Evolutionary conservation across 2,329 filamentous ascomycete genomes (phyloP), one percentile per base, ranked within the genome.

Genomic region (Atkinsonella texensis): DNA sequence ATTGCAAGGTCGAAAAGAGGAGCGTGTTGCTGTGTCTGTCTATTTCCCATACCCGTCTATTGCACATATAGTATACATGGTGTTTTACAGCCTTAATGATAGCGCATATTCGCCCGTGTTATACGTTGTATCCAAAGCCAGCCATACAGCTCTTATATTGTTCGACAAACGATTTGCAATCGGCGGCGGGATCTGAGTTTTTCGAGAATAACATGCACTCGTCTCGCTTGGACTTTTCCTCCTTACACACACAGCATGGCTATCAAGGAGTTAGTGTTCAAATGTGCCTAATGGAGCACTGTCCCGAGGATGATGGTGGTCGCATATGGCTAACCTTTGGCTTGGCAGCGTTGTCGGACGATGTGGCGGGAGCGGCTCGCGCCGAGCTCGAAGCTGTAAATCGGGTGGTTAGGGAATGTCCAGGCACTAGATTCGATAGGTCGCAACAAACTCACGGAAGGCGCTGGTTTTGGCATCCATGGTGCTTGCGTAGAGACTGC

Each of bases 121-220:
- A 81, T 49, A 81, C 70, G 68, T 88, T 85, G 75, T 95, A 98
- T 15, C 93, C 93, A 63, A 86, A 97, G 11, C 89, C 86, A 53
- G 83, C 82, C 93, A 98, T 97, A 70, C 93, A 98, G 59, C 72
- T 81, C 72, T 83, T 84, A 74, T 98, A 98, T 65, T 87, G 83
- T 31, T 88, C 81, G 57, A 98, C 86, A 56, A 88, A 78, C 48
- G 83, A 79, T 68, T 83, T 79, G 77, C 93, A 98, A 62, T 94
- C 89, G 63, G 81, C 77, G 61, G 87, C 80, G 40, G 93, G 88
- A 65, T 96, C 85, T 63, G 84, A 77, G 55, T 87, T 78, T 56
- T 81, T 89, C 52, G 89, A 95, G 74, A 97, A 96, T 52, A 98
- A 86, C 91, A 98, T 97, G 76, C 93, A 98, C 71, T 98, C 90